Percentiles rank a stretch among this genome's conserved stretches.
Evolutionary conservation across 2,329 filamentous ascomycete species (phyloP).

Genomic region (Tolypocladium pustulatum): DNA sequence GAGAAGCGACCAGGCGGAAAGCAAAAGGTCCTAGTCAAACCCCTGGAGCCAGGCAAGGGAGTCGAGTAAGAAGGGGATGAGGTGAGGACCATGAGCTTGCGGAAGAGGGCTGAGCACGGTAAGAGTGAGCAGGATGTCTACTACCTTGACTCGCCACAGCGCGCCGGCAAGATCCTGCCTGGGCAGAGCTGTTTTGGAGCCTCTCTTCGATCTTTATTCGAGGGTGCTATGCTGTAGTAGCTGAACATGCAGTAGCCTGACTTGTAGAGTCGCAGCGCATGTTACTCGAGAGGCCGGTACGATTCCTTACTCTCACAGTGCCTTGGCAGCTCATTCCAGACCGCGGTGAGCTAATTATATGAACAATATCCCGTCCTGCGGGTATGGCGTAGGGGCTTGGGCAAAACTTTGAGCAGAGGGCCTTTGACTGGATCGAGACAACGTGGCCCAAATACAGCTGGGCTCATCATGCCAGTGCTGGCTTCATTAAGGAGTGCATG

Average conservation of each 20-base stretch:
- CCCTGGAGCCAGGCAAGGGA: background rate
- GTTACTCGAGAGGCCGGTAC: background rate
- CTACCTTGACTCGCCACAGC: background rate
- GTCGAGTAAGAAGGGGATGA: background rate
- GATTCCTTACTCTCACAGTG: background rate
- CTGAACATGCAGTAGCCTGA: background rate
- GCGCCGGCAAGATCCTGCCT: background rate
- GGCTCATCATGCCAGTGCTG: background rate
- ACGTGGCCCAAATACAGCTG: background rate
- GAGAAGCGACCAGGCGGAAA: background rate
- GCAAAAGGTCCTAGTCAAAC: background rate
- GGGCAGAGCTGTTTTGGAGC: background rate
- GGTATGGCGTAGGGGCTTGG: background rate
- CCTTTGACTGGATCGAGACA: background rate
- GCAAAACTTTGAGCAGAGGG: background rate
- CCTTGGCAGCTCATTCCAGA: background rate
- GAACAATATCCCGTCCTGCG: background rate
- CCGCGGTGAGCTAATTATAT: background rate
- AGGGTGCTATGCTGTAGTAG: background rate
- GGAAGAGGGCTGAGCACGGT: background rate
- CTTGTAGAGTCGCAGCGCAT: background rate
- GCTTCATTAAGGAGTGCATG: background rate
- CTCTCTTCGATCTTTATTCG: background rate
- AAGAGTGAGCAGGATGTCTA: background rate
- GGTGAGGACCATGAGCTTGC: background rate